Evolutionary conservation across 1,284 basidiomycete species (phyloP).

Genomic region (Rhodotorula sp.): DNA sequence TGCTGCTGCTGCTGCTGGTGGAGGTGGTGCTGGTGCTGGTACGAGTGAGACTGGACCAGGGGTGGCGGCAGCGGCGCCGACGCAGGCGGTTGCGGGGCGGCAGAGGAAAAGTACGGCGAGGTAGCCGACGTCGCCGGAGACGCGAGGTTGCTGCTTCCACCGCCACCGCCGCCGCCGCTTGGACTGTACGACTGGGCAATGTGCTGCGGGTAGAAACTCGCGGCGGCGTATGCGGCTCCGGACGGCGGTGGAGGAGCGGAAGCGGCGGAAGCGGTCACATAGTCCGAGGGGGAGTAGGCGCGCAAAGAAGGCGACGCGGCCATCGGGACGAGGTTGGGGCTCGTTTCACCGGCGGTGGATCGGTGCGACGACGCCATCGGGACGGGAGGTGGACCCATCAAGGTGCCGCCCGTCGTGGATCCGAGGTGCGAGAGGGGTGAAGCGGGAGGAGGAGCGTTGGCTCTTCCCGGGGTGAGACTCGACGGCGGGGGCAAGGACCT

Average conservation of each 20-base stretch:
- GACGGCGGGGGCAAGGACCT: not conserved
- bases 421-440: slow-evolving; percentile 1
- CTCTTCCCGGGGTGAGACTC: not conserved
- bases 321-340: slow-evolving; percentile 4
- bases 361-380: not conserved
- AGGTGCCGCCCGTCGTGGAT: not conserved
- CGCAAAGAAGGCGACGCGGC: slow-evolving; percentile 4
- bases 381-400: not conserved
- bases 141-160: not conserved
- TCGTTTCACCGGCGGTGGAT: not conserved
- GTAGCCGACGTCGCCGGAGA: not conserved
- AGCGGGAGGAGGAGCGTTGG: not conserved
- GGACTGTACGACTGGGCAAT: slow-evolving; percentile 23
- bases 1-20: slow-evolving; percentile 8
- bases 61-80: not conserved
- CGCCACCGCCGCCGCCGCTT: not conserved
- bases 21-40: not conserved
- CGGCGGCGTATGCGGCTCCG: not conserved
- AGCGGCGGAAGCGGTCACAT: slow-evolving; percentile 9
- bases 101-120: not conserved
- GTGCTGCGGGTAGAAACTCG: slow-evolving; percentile 37
- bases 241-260: not conserved
- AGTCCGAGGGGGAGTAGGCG: slow-evolving; percentile 25
- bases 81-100: not conserved
- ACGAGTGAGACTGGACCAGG: not conserved